These are phyloP conservation scores for Backusella parvicylindrica DNA, from an alignment of 192 early-diverging fungal genomes.

Conservation along the genomic window DNA sequence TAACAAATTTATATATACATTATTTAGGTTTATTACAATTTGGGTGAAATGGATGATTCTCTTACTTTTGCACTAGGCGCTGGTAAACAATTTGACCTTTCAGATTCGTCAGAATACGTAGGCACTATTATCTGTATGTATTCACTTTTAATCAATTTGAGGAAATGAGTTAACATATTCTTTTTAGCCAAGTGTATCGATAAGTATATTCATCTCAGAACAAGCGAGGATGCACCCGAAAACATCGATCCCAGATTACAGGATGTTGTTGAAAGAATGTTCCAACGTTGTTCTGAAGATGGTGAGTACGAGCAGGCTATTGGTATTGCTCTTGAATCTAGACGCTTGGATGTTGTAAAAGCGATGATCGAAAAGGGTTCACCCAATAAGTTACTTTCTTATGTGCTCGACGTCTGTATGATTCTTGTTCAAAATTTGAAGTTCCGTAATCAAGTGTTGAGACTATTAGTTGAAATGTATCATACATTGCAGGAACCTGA, in stretches of 20 bases:
- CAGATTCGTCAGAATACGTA: slow-evolving; percentile 82
- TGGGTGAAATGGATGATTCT: slow-evolving; percentile 95
- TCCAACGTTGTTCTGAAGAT: slow-evolving; percentile 84
- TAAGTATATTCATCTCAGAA: slow-evolving; percentile 81
- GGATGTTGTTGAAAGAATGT: slow-evolving; percentile 93
- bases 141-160: not conserved
- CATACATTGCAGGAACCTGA: slow-evolving; percentile 76
- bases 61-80: slow-evolving; percentile 94
- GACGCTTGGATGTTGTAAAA: slow-evolving; percentile 88
- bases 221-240: slow-evolving; percentile 39
- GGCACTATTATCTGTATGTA: slow-evolving; percentile 90
- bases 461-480: slow-evolving; percentile 73
- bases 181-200: slow-evolving; percentile 85
- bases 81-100: slow-evolving; percentile 82
- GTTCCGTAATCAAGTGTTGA: slow-evolving; percentile 80
- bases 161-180: not conserved
- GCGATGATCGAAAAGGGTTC: slow-evolving; percentile 72
- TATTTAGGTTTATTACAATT: slow-evolving; percentile 88
- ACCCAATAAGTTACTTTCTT: slow-evolving; percentile 70
- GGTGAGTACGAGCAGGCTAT: slow-evolving; percentile 90
- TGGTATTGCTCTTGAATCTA: slow-evolving; percentile 93
- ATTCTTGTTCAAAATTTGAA: slow-evolving; percentile 79
- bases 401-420: slow-evolving; percentile 83
- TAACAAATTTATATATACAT: too few species aligned
- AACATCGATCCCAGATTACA: slow-evolving; percentile 78